Evolutionary conservation across 148 eudicot genomes (phyloP), one percentile per base, ranked within the genome.

Genomic region (Pharnaceum exiguum): DNA sequence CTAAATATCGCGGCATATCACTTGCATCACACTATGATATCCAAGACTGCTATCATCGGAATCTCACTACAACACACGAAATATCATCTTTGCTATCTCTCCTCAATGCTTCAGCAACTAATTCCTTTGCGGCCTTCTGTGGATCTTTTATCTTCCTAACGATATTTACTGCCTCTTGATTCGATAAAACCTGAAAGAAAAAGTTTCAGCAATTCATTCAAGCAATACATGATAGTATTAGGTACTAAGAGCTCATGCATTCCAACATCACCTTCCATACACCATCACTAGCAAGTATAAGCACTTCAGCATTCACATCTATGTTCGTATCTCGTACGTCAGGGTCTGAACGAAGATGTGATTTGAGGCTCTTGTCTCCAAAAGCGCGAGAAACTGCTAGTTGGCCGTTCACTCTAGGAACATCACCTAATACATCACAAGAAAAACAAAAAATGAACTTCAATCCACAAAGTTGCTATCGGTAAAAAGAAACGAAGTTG

Each of bases 331-430:
- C 63, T 50, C 40, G 69, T 44, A 85, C 73, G 46, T 82, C 82
- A 17, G 91, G 91, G 59, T 85, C 91, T 24, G 87, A 79, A 26
- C 82, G 76, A 27, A 85, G 55, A 65, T 79, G 84, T 17, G 71
- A 74, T 62, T 85, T 85, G 19, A 85, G 86, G 71, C 78, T 81
- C 67, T 81, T 85, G 54, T 85, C 84, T 25, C 91, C 91, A 57
- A 85, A 85, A 33, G 87, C 91, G 67, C 91, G 91, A 54, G 85
- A 85, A 38, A 85, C 87, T 36, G 91, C 91, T 47, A 85, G 72
- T 70, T 85, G 91, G 2, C 91, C 91, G 16, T 85, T 77, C 37
- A 85, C 87, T 69, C 91, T 62, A 37, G 87, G 85, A 17, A 85
- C 85, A 44, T 85, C 87, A 55, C 91, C 91, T 85, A 75, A 64